These are phyloP conservation scores for Paraurostyla sp. DNA, from an alignment of 73 alveolate genomes.

Conservation along the genomic window DNA sequence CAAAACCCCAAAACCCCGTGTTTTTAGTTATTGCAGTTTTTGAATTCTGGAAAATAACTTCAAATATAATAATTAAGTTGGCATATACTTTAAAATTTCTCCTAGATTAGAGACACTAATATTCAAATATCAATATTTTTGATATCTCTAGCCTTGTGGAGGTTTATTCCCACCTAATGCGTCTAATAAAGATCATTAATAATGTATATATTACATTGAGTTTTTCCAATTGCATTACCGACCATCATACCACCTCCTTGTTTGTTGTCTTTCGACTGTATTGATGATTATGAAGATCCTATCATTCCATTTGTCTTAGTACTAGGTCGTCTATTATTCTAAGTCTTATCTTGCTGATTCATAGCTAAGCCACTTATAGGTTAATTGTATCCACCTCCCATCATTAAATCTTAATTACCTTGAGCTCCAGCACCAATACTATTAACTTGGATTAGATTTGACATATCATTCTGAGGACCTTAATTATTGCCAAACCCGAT, in stretches of 20 bases:
- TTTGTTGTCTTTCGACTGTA: neutral
- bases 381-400: neutral
- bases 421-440: neutral
- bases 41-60: too few relatives aligned
- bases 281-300: neutral
- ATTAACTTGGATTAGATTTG: neutral
- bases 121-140: neutral
- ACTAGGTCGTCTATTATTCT: constrained; percentile 6
- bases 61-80: too few relatives aligned
- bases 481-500: neutral
- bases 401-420: neutral
- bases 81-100: too few relatives aligned
- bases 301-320: neutral
- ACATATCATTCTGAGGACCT: neutral
- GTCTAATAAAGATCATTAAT: too few relatives aligned
- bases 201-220: neutral
- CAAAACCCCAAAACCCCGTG: too few relatives aligned
- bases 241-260: neutral
- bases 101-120: too few relatives aligned
- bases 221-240: neutral
- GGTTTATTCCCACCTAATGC: neutral
- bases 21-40: too few relatives aligned
- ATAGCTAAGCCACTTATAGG: neutral
- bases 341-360: neutral
- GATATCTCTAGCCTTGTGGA: neutral